Base-by-base conservation (phyloP, 768 basidiomycete species). In the Boletus pseudopeckii region DNA sequence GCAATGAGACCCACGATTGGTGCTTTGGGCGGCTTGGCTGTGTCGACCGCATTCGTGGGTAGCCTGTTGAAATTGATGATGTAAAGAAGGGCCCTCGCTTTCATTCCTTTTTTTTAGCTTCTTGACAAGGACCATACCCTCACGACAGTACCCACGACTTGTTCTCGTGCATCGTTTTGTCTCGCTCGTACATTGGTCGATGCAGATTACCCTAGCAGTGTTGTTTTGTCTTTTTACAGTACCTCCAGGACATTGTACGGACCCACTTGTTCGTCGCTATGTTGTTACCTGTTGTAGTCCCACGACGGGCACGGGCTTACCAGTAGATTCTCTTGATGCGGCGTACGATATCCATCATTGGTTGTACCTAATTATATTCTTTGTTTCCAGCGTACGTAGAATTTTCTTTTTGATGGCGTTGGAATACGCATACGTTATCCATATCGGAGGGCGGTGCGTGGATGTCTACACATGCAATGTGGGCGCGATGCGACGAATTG, bases 11-110 rank as follows among this genome's bases (percentile, higher is more conserved):
- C n/a, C 24, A 42, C 53, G 10, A 46, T 44, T 46, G 45, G 30
- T 20, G n/a, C 46, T 5, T 7, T 64, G 36, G 54, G 55, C 13
- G 50, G 46, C 20, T 41, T 70, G 8, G 49, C 39, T 4, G 52
- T 56, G 10, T 55, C 68, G 7, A 53, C 58, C 32, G 42, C 44
- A 8, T 58, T 65, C 20, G 18, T 65, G 44, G 58, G 47, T 7
- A 36, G 44, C 20, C 1, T 63, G 18, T 37, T 65, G 50, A 43
- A 46, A 53, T n/a, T 67, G 20, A 37, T 68, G 48, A 56, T 67
- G 48, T 67, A 54, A 44, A 39, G n/a, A n/a, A 14, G 7, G 26
- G 24, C 41, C 14, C 2, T 45, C 17, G 37, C 10, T 24, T 30
- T 50, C 4, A 22, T 14, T 28, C 11, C 41, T 20, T 40, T n/a